A percentile compares a stretch with the other conserved stretches of the same genome.
These are phyloP conservation scores for Penicillium desertorum DNA, from an alignment of 495 filamentous ascomycete genomes.

Conservation along the genomic window DNA sequence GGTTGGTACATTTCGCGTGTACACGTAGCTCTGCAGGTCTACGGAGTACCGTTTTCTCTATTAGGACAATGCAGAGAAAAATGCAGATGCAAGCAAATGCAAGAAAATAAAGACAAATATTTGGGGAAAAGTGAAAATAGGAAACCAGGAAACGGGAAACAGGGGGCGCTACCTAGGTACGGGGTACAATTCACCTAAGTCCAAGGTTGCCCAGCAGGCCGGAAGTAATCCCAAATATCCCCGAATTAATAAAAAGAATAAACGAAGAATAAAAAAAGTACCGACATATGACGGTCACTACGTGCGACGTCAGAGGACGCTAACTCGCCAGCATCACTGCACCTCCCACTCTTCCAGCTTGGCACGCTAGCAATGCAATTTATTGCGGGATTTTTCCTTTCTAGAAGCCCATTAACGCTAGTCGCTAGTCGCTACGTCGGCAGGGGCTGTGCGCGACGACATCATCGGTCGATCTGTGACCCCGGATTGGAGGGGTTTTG, in stretches of 20 bases:
- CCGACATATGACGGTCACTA: constrained; percentile 1
- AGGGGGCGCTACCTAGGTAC: too few relatives aligned
- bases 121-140: background rate
- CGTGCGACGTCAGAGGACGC: constrained; percentile 1
- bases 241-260: background rate
- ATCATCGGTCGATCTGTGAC: constrained; percentile 18
- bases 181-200: too few relatives aligned
- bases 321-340: background rate
- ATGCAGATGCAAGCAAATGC: background rate
- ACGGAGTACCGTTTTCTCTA: background rate
- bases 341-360: background rate
- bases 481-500: constrained; percentile 15
- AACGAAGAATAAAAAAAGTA: background rate
- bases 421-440: background rate
- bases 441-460: constrained; percentile 20
- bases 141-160: background rate
- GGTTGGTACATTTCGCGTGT: background rate
- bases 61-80: background rate
- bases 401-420: constrained; percentile 19
- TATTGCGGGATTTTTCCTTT: constrained; percentile 29
- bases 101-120: background rate
- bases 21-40: background rate
- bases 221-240: background rate
- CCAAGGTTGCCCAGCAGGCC: background rate
- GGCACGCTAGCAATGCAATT: constrained; percentile 5